Conservation (phyloP, 1,284 basidiomycete species). For the Sporisorium iseilematis-ciliati region DNA sequence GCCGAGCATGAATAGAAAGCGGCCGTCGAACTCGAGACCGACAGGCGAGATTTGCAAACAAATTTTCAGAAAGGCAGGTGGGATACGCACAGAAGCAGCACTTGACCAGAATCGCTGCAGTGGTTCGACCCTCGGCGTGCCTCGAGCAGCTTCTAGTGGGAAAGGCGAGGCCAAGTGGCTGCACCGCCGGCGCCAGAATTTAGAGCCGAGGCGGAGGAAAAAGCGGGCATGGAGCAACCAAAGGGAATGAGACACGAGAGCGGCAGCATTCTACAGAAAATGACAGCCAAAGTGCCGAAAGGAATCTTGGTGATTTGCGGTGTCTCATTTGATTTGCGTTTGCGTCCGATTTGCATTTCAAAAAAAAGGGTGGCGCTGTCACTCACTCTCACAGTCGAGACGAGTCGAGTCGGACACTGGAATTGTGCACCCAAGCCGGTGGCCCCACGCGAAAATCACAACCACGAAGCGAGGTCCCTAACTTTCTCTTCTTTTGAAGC, state of each 20-base stretch:
- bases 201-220: conserved; percentile 5
- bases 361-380: neutral
- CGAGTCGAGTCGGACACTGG: neutral
- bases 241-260: neutral
- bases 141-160: neutral
- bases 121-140: neutral
- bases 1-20: conserved; percentile 3
- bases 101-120: neutral
- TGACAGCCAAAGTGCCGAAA: neutral
- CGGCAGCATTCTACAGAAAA: too few relatives aligned
- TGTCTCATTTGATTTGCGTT: conserved; percentile 7
- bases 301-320: neutral
- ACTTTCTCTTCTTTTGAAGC: too few relatives aligned
- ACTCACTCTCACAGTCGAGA: neutral
- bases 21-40: neutral
- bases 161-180: neutral
- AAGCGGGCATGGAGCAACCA: neutral
- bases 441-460: too few relatives aligned
- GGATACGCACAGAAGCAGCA: too few relatives aligned
- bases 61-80: neutral
- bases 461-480: too few relatives aligned
- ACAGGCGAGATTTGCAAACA: neutral
- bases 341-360: conserved; percentile 2
- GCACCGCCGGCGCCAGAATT: neutral
- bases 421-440: neutral